A percentile compares a stretch with the other conserved stretches of the same genome.
phyloP scores from a whole-genome alignment of 1,139 yeast genomes.

The Eremothecium sinecaudum region DNA sequence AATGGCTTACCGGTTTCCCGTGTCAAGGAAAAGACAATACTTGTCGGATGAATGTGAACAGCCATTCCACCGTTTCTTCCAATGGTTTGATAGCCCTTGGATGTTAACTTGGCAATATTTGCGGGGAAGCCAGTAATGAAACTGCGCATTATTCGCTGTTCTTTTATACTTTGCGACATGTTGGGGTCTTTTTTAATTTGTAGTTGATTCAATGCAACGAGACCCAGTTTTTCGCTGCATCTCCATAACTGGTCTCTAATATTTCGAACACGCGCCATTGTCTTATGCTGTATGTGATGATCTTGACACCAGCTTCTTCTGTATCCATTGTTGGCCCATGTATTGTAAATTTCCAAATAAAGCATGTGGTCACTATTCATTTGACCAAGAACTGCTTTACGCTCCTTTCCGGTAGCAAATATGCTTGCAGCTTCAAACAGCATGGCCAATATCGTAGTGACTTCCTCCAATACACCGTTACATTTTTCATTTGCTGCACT shows the following conservation, averaged over 20 bases:
- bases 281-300: slow-evolving; percentile 66
- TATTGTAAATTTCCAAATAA: slow-evolving; percentile 61
- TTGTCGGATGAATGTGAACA: slow-evolving; percentile 75
- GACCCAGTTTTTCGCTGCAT: slow-evolving; percentile 54
- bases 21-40: slow-evolving; percentile 20
- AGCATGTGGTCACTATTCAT: slow-evolving; percentile 63
- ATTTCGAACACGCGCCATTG: slow-evolving; percentile 60
- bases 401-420: slow-evolving; percentile 42
- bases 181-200: slow-evolving; percentile 13
- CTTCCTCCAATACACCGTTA: slow-evolving; percentile 40
- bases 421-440: slow-evolving; percentile 70
- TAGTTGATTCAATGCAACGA: slow-evolving; percentile 18
- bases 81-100: slow-evolving; percentile 53
- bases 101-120: slow-evolving; percentile 61
- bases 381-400: slow-evolving; percentile 15
- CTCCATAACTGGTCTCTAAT: slow-evolving; percentile 62
- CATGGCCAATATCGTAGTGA: slow-evolving; percentile 68
- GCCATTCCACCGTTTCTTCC: slow-evolving; percentile 29
- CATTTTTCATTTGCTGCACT: slow-evolving; percentile 54
- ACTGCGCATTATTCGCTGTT: slow-evolving; percentile 49
- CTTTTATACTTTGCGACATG: slow-evolving; percentile 18
- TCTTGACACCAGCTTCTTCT: slow-evolving; percentile 84
- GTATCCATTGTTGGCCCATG: slow-evolving; percentile 64
- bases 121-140: slow-evolving; percentile 77
- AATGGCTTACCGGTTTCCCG: slow-evolving; percentile 46